Base-by-base conservation (phyloP, 2,329 filamentous ascomycete species). In the Nigrospora sphaerica region DNA sequence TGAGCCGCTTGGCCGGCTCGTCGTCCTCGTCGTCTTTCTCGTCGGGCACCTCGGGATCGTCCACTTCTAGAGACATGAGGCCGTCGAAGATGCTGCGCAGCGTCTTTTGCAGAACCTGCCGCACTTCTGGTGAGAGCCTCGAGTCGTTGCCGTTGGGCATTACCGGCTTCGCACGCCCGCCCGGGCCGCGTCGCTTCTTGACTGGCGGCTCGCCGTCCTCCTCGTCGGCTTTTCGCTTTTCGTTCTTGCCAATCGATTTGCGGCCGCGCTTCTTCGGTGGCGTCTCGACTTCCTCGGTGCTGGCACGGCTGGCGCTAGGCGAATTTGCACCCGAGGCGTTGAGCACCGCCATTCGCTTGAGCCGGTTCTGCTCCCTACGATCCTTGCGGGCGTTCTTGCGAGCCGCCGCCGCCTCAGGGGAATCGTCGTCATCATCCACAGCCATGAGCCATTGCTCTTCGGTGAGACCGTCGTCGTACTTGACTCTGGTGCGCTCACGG, bases 361-460 rank as follows among this genome's bases (percentile, higher is more conserved):
- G 67, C 60, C 87, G 86, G 60, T 95, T 96, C 10, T 73, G 70
- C 44, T 86, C 83, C 33, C 91, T 83, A 63, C 83, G 88, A 51
- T 89, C 88, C 54, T 90, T 88, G 45, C 87, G 82, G 5, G 88
- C 88, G 62, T 90, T 83, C 60, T 96, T 97, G 36, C 93, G 83
- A 33, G 88, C 87, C 34, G 95, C 91, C 2, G 93, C 93, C 45
- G 89, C 91, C 62, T 97, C 93, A 31, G 95, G 90, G 0, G 82
- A 85, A 62, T 98, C 93, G 2, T 98, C 93, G 43, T 96, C 91
- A 50, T 95, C 92, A 62, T 98, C 93, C 32, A 98, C 92, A 45
- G 93, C 93, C 74, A 95, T 92, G 44, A 97, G 79, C 93, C 93
- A 98, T 67, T 98, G 95, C 71, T 98, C 93, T 69, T 98, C 95